Percentiles rank a stretch among this genome's conserved stretches.
Evolutionary conservation across 768 basidiomycete genomes (phyloP).

Genomic region (Suillus fuscotomentosus): DNA sequence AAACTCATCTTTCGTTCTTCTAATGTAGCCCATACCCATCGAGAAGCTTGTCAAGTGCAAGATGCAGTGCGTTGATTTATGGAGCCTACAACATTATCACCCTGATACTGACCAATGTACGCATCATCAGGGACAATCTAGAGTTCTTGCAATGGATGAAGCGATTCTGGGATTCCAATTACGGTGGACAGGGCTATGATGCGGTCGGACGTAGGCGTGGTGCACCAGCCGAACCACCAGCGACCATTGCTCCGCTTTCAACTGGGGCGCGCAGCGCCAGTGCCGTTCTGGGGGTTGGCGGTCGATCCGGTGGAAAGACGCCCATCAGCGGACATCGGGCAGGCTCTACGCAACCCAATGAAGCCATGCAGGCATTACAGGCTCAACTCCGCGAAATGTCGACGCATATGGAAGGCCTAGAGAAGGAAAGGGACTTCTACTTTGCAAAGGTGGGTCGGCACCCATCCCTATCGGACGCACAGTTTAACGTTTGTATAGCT

Average conservation of each 20-base stretch:
- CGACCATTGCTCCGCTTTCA: constrained; percentile 69
- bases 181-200: constrained; percentile 85
- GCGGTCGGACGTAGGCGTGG: constrained; percentile 80
- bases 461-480: constrained; percentile 3
- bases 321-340: constrained; percentile 69
- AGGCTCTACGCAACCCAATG: constrained; percentile 64
- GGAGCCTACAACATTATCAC: constrained; percentile 2
- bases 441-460: constrained; percentile 79
- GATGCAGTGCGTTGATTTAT: constrained; percentile 78
- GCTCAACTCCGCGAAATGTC: constrained; percentile 81
- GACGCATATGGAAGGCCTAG: constrained; percentile 80
- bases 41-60: constrained; percentile 96
- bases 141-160: constrained; percentile 99
- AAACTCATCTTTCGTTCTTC: constrained; percentile 8
- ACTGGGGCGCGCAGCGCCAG: constrained; percentile 36
- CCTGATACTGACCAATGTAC: constrained; percentile 13
- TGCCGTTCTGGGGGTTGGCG: constrained; percentile 33
- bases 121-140: constrained; percentile 77
- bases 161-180: constrained; percentile 93
- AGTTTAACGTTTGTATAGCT: constrained; percentile 51
- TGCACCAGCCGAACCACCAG: constrained; percentile 70
- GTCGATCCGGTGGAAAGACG: constrained; percentile 66
- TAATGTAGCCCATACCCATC: constrained; percentile 83
- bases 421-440: constrained; percentile 98
- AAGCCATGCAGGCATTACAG: constrained; percentile 66